Base-by-base conservation (phyloP, 208 protist genomes). In the Lotmaria passim region DNA sequence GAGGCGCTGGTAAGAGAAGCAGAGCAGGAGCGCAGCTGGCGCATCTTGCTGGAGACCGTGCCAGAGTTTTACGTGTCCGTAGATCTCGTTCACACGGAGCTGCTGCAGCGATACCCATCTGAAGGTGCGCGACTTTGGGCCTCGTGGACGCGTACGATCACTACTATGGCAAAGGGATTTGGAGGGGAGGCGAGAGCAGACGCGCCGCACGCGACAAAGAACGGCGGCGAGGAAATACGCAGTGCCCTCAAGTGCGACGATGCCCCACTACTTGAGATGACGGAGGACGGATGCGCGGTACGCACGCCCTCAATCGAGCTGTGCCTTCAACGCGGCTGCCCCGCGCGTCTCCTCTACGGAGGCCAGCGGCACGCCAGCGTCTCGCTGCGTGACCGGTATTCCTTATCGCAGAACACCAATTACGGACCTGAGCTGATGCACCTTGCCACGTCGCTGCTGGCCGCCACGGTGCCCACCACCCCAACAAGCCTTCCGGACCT, bases 311-410 rank as follows among this genome's bases (percentile, higher is more conserved):
- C 69, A 15, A 21, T 12, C 11, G 69, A 67, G 52, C 19, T 5
- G 39, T 75, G 69, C 23, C 38, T 75, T 23, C 60, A 75, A 52
- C 24, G 33, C 1, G 69, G 69, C 52, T 75, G 69, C 17, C 69
- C 69, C 4, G n/a, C 60, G 5, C 44, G 34, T 31, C 52, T 75
- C 7, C 1, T 68, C 7, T 75, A 68, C 60, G 23, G 33, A 0
- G 7, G 12, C 1, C 31, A 7, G 10, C 17, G 24, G 19, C 15
- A 12, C 3, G 17, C 30, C 10, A 1, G 6, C 12, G 44, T 0
- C 6, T 14, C 15, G 21, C 34, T 39, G 33, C 41, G 12, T 3
- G 36, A n/a, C 11, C 30, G 31, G 19, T 67, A 67, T 23, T 50
- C 59, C 6, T 41, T 74, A 14, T 7, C 50, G 17, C 28, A 26